These are phyloP conservation scores for Ulota crispa DNA, from an alignment of 225 moss, liverwort and hornwort species.

Conservation along the genomic window DNA sequence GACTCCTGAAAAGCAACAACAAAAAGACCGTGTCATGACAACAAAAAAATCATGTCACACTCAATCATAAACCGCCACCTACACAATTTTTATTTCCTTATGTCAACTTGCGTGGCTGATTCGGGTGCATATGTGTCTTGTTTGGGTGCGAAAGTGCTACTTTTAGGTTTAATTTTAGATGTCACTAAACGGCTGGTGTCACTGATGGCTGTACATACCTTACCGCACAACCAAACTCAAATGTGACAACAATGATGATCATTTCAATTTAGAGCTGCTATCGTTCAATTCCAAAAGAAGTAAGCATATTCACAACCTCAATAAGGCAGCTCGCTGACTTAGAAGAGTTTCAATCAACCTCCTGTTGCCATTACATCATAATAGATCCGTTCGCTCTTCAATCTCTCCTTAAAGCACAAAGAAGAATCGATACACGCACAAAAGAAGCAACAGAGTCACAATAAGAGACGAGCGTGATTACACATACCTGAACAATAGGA, in stretches of 20 bases:
- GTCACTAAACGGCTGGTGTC: too few relatives aligned
- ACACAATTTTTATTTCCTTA: too few relatives aligned
- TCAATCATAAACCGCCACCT: too few relatives aligned
- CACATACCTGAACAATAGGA: slow-evolving; percentile 39
- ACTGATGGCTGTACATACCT: too few relatives aligned
- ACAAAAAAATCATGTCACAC: too few relatives aligned
- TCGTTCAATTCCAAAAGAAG: neutral
- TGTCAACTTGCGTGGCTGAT: too few relatives aligned
- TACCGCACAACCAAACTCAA: neutral
- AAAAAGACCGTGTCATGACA: too few relatives aligned
- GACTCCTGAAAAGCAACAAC: too few relatives aligned
- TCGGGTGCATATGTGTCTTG: too few relatives aligned
- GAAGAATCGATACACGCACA: neutral
- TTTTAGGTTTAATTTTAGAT: too few relatives aligned
- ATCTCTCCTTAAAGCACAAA: neutral
- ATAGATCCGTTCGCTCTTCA: neutral
- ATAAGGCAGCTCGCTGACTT: neutral
- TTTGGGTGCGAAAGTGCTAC: too few relatives aligned
- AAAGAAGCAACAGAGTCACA: neutral
- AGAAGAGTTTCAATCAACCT: neutral
- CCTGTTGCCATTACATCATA: neutral
- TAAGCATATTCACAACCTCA: neutral
- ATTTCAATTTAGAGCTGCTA: neutral
- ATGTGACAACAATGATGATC: too few relatives aligned
- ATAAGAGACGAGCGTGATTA: neutral